Evolutionary conservation across 2,329 filamentous ascomycete genomes (phyloP), one percentile per base, ranked within the genome.

Genomic region (Arthrobotrys sinensis): DNA sequence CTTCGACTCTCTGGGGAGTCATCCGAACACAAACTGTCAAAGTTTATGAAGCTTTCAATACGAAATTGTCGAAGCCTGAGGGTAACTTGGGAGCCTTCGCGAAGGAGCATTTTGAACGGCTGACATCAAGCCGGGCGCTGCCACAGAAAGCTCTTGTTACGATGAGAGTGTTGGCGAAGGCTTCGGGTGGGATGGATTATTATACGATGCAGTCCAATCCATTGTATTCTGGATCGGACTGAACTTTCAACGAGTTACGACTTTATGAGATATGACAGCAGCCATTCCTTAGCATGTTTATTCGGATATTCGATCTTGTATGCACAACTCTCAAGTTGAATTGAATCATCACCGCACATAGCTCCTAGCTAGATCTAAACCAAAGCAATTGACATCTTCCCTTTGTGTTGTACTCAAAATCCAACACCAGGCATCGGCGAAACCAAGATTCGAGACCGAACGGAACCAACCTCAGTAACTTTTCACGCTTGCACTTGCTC

Each of bases 101-200:
- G 0, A 40, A 21, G 4, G 32, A 53, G 24, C 68, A 67, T 52
- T 60, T 73, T 34, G 40, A 21, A n/a, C 48, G 48, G 1, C 19
- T 73, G 4, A 12, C 64, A 34, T 50, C 36, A 14, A 73, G 5
- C 12, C 50, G 28, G 11, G 19, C n/a, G 4, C 36, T 73, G 7
- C 62, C 70, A 12, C 70, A 73, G 40, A 73, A 73, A 16, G 70
- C 70, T 6, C 52, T 73, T 32, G 50, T 73, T 16, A 73, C 70
- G 2, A 73, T 73, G 70, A 63, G 70, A 11, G 19, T 73, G 1
- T 43, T 66, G 32, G 36, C 60, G 10, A 45, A 40, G 8, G 62
- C 50, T 7, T 73, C 62, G 0, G 60, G 70, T 52, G 70, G 69
- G 16, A 70, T 55, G 36, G 50, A 68, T 19, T 60, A 60, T n/a